Conservation (phyloP, 179 eudicot species). For the Nepenthes alata region DNA sequence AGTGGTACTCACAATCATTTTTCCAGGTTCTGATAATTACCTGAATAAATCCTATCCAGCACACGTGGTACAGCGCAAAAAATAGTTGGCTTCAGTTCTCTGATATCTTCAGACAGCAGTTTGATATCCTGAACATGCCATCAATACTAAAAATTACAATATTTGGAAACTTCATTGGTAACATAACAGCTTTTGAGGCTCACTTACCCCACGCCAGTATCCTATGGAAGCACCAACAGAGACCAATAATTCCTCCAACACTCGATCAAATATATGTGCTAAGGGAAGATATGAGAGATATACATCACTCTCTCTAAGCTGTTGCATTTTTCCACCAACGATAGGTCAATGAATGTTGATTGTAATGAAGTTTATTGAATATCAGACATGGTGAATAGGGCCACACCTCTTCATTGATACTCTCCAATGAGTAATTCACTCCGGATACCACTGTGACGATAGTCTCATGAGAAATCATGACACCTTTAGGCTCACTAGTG, state of each 20-base stretch:
- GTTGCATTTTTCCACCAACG: conserved; percentile 9
- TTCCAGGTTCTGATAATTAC: conserved; percentile 17
- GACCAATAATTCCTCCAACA: conserved; percentile 69
- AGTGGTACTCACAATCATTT: too few species aligned
- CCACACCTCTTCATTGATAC: conserved; percentile 65
- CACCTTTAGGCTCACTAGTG: conserved; percentile 97
- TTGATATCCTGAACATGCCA: conserved; percentile 55
- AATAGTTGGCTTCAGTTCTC: conserved; percentile 65
- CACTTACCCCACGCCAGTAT: conserved; percentile 88
- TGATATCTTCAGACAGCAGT: conserved; percentile 60
- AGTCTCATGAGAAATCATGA: conserved; percentile 65
- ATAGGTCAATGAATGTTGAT: conserved; percentile 1
- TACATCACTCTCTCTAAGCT: conserved; percentile 56
- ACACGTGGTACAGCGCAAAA: conserved; percentile 93
- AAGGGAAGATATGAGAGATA: conserved; percentile 93
- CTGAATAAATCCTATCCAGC: conserved; percentile 76
- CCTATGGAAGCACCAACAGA: conserved; percentile 84
- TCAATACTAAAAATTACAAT: conserved; percentile 3
- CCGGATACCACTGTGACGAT: conserved; percentile 75
- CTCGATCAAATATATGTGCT: conserved; percentile 92
- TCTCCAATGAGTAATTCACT: conserved; percentile 50
- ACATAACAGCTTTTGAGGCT: neutral
- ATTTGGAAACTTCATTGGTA: neutral
- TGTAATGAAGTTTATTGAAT: neutral
- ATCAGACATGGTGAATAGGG: neutral